Conservation (phyloP, 768 basidiomycete species). For the Crassisporium funariophilum region DNA sequence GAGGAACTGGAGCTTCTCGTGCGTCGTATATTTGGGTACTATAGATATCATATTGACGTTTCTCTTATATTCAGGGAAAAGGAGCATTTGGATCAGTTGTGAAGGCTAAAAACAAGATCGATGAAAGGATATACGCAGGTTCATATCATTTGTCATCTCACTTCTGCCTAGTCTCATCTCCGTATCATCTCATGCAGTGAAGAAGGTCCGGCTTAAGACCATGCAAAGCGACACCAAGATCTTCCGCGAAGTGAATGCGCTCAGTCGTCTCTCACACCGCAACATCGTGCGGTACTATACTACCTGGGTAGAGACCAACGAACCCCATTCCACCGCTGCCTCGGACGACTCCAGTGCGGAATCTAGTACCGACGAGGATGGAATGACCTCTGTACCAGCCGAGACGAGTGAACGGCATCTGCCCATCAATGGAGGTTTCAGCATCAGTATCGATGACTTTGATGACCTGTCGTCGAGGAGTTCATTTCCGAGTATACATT, state of each 20-base stretch:
- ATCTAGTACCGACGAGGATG: constrained; percentile 38
- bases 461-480: constrained; percentile 62
- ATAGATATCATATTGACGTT: not conserved
- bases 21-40: constrained; percentile 15
- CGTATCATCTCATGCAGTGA: constrained; percentile 44
- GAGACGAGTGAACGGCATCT: constrained; percentile 32
- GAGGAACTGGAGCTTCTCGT: constrained; percentile 88
- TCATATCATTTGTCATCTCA: constrained; percentile 18
- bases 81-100: constrained; percentile 95
- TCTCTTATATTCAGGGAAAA: constrained; percentile 60
- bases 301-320: constrained; percentile 82
- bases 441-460: constrained; percentile 62
- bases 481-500: constrained; percentile 86
- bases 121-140: constrained; percentile 84
- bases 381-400: constrained; percentile 51
- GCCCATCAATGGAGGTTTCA: constrained; percentile 57
- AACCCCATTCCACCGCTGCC: constrained; percentile 45
- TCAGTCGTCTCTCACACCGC: constrained; percentile 86
- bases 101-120: constrained; percentile 89
- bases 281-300: constrained; percentile 93
- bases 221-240: constrained; percentile 84
- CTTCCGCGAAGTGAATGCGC: constrained; percentile 86
- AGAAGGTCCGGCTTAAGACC: constrained; percentile 83
- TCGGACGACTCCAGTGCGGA: constrained; percentile 55
- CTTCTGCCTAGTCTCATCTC: not conserved